Evolutionary conservation across 371 early-diverging fungal species (phyloP), one percentile per base, ranked within the genome.

Genomic region (Nosema bombycis): DNA sequence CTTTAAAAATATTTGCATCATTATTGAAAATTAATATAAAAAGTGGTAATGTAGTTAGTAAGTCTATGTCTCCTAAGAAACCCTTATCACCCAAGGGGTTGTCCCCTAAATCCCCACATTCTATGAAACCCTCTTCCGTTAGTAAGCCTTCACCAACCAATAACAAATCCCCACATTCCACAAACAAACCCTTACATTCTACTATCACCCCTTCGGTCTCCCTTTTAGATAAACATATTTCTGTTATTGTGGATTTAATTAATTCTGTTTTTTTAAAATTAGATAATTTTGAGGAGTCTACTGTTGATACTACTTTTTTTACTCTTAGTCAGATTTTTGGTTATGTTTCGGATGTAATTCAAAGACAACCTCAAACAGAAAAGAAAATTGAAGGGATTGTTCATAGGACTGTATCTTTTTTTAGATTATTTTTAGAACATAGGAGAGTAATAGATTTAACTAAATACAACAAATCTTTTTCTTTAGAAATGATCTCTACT

Each of bases 241-340:
- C n/a, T n/a, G n/a, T n/a, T n/a, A n/a, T n/a, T n/a, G 12, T 75
- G 12, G 34, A 58, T 18, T 29, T 58, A 24, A 28, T 75, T 15
- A 66, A 75, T 69, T 18, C 33, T 12, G n/a, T 75, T 24, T 75
- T 75, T 75, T 33, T 4, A 1, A 74, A 54, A 26, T 46, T 74
- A 55, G 74, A 74, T 21, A 64, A 6, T 1, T 29, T 29, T 23
- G 60, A 75, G 4, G 69, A 67, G 18, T 54, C n/a, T 15, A n/a
- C 58, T 6, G 65, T 33, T 24, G 37, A 67, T 10, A 34, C 55
- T 18, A 57, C 60, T 1, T 69, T 75, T 23, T 63, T 66, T 62
- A 38, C 64, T n/a, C 23, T 75, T 46, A 58, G 24, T 1, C 65
- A 75, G 32, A 30, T 67, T 23, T 60, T 75, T 56, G 56, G 1